Percentiles rank a stretch among this genome's conserved stretches.
These are phyloP conservation scores for Pyracantha coccinea DNA, from an alignment of 331 rosid species.

Conservation along the genomic window DNA sequence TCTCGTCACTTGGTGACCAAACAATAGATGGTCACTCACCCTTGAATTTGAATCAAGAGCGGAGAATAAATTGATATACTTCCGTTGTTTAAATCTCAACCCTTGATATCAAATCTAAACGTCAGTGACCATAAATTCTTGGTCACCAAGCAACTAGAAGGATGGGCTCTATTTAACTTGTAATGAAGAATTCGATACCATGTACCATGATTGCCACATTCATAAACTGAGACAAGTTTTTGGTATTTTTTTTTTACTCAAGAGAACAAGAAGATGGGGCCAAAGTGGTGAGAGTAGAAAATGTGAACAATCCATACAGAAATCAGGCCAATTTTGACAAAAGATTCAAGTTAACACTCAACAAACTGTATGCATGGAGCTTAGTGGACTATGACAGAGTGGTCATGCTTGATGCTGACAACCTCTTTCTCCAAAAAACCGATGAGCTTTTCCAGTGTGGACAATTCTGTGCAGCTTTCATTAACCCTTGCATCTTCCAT, in stretches of 20 bases:
- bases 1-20: no score
- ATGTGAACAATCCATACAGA: constrained; percentile 70
- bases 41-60: no score
- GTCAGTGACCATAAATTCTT: no score
- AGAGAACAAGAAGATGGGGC: constrained; percentile 84
- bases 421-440: constrained; percentile 66
- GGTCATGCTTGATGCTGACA: constrained; percentile 86
- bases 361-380: constrained; percentile 89
- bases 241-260: constrained; percentile 12
- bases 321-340: constrained; percentile 55
- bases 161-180: no score
- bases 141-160: no score
- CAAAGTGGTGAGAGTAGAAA: constrained; percentile 74
- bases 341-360: constrained; percentile 70
- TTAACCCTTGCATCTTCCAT: constrained; percentile 89
- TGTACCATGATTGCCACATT: not conserved
- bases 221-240: not conserved
- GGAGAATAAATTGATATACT: no score
- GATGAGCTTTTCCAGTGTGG: constrained; percentile 90
- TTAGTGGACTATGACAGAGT: constrained; percentile 77
- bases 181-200: not conserved
- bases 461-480: constrained; percentile 81
- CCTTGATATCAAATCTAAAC: no score
- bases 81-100: no score
- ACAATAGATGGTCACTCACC: no score